A percentile compares a stretch with the other conserved stretches of the same genome.
Conservation (phyloP, 73 alveolate species). For the Symbiodinium pilosum region DNA sequence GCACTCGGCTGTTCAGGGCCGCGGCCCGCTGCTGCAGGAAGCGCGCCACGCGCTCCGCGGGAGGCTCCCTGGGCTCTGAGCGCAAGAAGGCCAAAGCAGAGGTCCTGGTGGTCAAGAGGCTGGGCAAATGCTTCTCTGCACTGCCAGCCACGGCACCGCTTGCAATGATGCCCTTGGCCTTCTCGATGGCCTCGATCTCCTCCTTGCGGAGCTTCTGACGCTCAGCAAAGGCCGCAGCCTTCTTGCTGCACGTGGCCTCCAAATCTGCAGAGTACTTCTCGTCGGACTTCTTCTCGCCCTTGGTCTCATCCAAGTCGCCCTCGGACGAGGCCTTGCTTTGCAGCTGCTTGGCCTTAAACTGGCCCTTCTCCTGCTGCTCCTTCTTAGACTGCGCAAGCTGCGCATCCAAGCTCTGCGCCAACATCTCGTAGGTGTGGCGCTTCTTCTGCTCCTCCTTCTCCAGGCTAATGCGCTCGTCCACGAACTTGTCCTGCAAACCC, state of each 20-base stretch:
- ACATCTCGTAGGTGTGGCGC: slow-evolving; percentile 56
- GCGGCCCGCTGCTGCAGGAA: slow-evolving; percentile 87
- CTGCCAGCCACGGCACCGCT: slow-evolving; percentile 77
- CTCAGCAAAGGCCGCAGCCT: slow-evolving; percentile 71
- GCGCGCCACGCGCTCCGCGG: slow-evolving; percentile 16
- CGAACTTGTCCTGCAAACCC: slow-evolving; percentile 62
- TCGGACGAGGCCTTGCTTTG: slow-evolving; percentile 17
- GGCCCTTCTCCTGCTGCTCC: slow-evolving; percentile 12
- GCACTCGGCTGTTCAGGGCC: slow-evolving; percentile 62
- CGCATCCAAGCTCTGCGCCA: slow-evolving; percentile 41
- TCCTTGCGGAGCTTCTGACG: slow-evolving; percentile 82
- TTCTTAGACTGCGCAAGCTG: slow-evolving; percentile 64
- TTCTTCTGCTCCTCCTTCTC: slow-evolving; percentile 74
- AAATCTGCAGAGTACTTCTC: slow-evolving; percentile 63
- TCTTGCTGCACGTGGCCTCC: slow-evolving; percentile 56
- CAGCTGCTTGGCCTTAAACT: slow-evolving; percentile 48
- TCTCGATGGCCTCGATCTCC: slow-evolving; percentile 85
- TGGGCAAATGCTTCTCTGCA: slow-evolving; percentile 83
- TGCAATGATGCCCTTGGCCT: slow-evolving; percentile 80
- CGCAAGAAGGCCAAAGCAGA: slow-evolving; percentile 62
- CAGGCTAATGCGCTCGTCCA: slow-evolving; percentile 76
- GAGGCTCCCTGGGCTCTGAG: neutral
- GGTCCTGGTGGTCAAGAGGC: neutral
- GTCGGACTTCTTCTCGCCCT: slow-evolving; percentile 28
- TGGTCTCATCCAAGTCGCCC: slow-evolving; percentile 76